Percentiles rank a stretch among this genome's conserved stretches.
Conservation (phyloP, 352 stramenopile genomes). For the Globisporangium splendens region DNA sequence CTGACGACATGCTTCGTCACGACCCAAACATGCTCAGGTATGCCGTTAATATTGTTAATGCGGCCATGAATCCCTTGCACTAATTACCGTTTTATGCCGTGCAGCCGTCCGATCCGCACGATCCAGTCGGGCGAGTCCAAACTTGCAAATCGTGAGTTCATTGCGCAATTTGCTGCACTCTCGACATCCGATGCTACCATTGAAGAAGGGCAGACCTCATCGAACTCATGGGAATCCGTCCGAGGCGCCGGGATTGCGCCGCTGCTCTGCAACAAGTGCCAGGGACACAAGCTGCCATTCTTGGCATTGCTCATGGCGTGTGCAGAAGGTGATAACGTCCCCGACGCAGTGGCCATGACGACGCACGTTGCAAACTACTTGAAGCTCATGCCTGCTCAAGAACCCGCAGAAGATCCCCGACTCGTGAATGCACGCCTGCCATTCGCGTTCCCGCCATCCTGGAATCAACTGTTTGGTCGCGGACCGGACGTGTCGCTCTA, state of each 20-base stretch:
- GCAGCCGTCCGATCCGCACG: slow-evolving; percentile 52
- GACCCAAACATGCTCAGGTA: slow-evolving; percentile 68
- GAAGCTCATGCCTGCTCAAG: slow-evolving; percentile 12
- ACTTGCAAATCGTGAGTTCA: slow-evolving; percentile 28
- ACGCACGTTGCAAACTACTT: slow-evolving; percentile 50
- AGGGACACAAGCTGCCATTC: slow-evolving; percentile 31
- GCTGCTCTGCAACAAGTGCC: slow-evolving; percentile 40
- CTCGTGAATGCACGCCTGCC: slow-evolving; percentile 12
- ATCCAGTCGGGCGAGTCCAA: slow-evolving; percentile 35
- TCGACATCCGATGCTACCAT: slow-evolving; percentile 6
- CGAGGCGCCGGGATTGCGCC: slow-evolving; percentile 59
- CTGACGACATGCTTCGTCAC: slow-evolving; percentile 80
- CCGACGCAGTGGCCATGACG: slow-evolving; percentile 54
- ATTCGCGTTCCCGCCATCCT: slow-evolving; percentile 54
- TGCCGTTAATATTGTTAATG: too few species aligned
- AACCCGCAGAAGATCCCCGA: not conserved
- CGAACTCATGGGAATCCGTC: slow-evolving; percentile 31
- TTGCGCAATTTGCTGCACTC: slow-evolving; percentile 36
- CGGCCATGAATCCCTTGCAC: too few species aligned
- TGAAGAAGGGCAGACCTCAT: not conserved
- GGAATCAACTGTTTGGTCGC: slow-evolving; percentile 64
- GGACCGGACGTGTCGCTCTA: slow-evolving; percentile 51
- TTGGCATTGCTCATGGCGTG: slow-evolving; percentile 67
- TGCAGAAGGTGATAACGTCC: slow-evolving; percentile 79
- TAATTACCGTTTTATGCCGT: not conserved